A percentile compares a stretch with the other conserved stretches of the same genome.
Evolutionary conservation across 352 stramenopile species (phyloP).

Genomic region (Pythium folliculosum): DNA sequence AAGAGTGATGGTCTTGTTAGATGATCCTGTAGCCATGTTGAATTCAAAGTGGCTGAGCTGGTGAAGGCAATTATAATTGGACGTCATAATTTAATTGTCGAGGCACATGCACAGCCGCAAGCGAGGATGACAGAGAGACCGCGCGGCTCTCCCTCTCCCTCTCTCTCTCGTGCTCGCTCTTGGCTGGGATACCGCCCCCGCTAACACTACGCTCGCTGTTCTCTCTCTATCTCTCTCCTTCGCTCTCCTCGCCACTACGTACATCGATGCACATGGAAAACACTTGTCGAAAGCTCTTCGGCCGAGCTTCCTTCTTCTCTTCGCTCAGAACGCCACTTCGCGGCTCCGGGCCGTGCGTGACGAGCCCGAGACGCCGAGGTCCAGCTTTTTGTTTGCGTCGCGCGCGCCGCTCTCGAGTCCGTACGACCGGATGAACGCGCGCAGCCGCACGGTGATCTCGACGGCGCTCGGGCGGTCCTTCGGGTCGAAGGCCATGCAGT

Average conservation of each 20-base stretch:
- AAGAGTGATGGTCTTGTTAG: neutral
- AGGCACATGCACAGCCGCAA: neutral
- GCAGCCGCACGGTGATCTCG: conserved; percentile 23
- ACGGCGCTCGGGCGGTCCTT: conserved; percentile 21
- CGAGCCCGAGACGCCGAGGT: conserved; percentile 7
- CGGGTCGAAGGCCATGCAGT: conserved; percentile 26
- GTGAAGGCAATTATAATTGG: neutral
- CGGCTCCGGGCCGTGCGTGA: neutral
- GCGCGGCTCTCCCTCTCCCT: neutral
- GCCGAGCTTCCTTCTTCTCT: neutral
- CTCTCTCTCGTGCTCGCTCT: neutral
- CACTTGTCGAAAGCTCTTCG: neutral
- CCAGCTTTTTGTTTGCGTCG: conserved; percentile 19
- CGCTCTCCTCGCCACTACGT: neutral
- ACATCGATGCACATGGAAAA: neutral
- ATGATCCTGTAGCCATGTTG: neutral
- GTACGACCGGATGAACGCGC: conserved; percentile 25
- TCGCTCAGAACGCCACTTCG: conserved; percentile 10
- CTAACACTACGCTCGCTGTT: neutral
- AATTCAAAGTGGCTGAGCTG: neutral
- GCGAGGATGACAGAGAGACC: neutral
- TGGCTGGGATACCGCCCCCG: too few relatives aligned
- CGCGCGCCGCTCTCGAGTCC: conserved; percentile 19
- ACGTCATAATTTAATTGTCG: conserved; percentile 2
- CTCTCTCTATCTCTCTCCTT: neutral